Evolutionary conservation across 1,284 basidiomycete genomes (phyloP), one percentile per base, ranked within the genome.

Genomic region (Xerocomus amazonicus): DNA sequence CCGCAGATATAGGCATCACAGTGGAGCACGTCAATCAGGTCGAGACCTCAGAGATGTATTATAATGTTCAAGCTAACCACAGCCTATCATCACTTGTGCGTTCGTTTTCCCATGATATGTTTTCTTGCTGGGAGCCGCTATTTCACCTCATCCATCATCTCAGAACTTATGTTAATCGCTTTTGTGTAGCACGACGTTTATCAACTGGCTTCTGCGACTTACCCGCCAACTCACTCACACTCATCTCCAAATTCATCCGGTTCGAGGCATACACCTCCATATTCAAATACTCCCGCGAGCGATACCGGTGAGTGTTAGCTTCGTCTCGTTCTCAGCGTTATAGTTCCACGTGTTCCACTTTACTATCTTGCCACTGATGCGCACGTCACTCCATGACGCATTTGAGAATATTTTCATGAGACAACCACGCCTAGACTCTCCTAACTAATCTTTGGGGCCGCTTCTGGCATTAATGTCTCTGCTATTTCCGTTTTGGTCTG

Each of bases 21-120:
- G 50, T 56, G 6, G 53, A 59, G n/a, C 61, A 56, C 7, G 43
- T 51, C 19, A 23, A 52, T 1, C 43, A 55, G 19, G 35, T 53
- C 9, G 47, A 52, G 26, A 36, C 56, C 9, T 23, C 41, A 14
- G 29, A 31, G n/a, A 32, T 49, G 23, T 59, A 53, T 41, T 56
- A 62, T 36, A 42, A 48, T 33, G 29, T 42, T 17, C 65, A 49
- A 29, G 47, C 46, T 9, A 52, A 36, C 43, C 59, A 41, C 37
- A 59, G 57, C 14, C 23, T 59, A 26, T 54, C 66, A 23, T 65
- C 63, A 0, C 52, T 66, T 4, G 62, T 65, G 26, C 51, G 62
- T 66, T n/a, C 28, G 43, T 10, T 40, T 14, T 23, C 27, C n/a
- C n/a, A 8, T 32, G 9, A 7, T 19, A 16, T 19, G n/a, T 34